phyloP scores from a whole-genome alignment of 352 stramenopile species.

The Globisporangium nodosum region DNA sequence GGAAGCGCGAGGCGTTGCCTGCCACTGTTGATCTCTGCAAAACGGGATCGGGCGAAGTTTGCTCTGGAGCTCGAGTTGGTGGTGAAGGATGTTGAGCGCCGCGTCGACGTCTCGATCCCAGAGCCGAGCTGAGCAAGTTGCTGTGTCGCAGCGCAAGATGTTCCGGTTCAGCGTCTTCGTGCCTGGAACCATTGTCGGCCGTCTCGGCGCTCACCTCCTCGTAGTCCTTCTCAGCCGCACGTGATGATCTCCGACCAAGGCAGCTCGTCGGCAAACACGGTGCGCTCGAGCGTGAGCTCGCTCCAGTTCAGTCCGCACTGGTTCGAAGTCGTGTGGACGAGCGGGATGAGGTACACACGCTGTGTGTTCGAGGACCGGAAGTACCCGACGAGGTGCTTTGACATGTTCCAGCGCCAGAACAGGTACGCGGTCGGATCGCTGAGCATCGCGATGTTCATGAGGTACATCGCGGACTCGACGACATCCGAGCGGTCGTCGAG shows the following conservation, averaged over 20 bases:
- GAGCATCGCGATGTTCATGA: constrained; percentile 14
- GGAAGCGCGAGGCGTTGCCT: no score
- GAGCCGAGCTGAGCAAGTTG: no score
- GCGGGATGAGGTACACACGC: constrained; percentile 6
- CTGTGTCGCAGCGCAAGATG: background rate
- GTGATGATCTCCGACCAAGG: constrained; percentile 7
- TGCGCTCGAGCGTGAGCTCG: constrained; percentile 3
- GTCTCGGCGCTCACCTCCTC: constrained; percentile 99
- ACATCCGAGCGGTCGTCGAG: constrained; percentile 2
- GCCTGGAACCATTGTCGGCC: constrained; percentile 44
- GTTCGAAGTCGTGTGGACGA: background rate
- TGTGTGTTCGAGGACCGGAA: constrained; percentile 5
- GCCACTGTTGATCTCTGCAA: no score
- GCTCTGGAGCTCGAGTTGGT: no score
- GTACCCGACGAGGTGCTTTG: constrained; percentile 1
- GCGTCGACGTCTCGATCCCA: no score
- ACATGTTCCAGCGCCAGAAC: background rate
- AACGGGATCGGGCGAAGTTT: no score
- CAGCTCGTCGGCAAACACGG: background rate
- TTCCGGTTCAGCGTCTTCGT: background rate
- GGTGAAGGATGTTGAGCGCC: no score
- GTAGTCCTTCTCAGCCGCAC: constrained; percentile 72
- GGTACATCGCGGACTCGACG: constrained; percentile 1
- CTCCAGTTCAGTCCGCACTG: constrained; percentile 4
- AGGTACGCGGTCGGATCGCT: constrained; percentile 3